Percentiles rank a stretch among this genome's conserved stretches.
These are phyloP conservation scores for Pseudogymnoascus sp. DNA, from an alignment of 2,329 filamentous ascomycete species.

Conservation along the genomic window DNA sequence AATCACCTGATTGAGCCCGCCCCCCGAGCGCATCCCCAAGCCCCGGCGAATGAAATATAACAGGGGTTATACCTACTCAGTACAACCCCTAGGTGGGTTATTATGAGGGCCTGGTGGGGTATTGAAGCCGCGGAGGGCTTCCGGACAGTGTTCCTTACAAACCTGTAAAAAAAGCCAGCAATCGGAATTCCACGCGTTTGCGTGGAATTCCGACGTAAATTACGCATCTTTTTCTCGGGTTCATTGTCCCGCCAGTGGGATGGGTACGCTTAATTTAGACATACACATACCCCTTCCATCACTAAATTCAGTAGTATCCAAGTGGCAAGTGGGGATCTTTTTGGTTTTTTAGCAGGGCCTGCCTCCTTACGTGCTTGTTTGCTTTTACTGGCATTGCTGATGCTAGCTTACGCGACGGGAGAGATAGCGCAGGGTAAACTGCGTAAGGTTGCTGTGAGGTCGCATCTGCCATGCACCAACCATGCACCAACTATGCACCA, in stretches of 20 bases:
- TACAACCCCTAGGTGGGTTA: no score
- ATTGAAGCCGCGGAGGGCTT: neutral
- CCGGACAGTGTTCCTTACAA: constrained; percentile 20
- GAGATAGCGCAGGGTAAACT: neutral
- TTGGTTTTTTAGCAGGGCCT: neutral
- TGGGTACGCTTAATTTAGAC: neutral
- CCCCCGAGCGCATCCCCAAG: neutral
- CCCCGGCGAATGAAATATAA: neutral
- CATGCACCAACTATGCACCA: neutral
- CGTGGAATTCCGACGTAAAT: neutral
- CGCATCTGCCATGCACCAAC: neutral
- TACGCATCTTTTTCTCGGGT: neutral
- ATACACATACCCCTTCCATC: neutral
- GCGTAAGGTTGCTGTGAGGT: constrained; percentile 2
- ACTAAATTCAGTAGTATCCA: neutral
- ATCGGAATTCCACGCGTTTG: neutral
- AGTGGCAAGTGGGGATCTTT: neutral
- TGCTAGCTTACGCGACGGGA: neutral
- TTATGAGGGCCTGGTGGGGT: neutral
- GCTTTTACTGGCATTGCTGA: neutral
- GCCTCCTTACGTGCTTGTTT: neutral
- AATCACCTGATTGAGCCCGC: neutral
- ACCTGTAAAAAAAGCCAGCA: constrained; percentile 17
- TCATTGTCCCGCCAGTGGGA: neutral
- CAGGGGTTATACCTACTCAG: neutral